phyloP scores from a whole-genome alignment of 345 rosid genomes.

The Turritis glabra region DNA sequence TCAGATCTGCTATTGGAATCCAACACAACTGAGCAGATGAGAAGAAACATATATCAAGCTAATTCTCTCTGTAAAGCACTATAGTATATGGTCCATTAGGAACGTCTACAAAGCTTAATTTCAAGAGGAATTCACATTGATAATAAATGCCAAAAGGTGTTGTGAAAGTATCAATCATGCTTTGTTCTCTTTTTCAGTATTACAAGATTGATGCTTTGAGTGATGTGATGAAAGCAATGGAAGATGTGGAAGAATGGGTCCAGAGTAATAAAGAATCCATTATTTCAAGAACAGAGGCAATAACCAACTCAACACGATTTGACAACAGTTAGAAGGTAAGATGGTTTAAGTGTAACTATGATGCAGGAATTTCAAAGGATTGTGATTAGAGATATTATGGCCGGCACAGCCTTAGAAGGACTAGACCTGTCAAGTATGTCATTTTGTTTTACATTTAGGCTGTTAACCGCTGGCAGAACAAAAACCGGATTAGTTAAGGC shows the following conservation, averaged over 20 bases:
- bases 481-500: too few relatives aligned
- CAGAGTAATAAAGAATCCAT: too few relatives aligned
- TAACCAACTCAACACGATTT: background rate
- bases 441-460: too few relatives aligned
- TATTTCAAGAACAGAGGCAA: background rate
- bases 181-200: background rate
- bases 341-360: too few relatives aligned
- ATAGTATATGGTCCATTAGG: background rate
- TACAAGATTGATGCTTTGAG: background rate
- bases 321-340: background rate
- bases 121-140: too few relatives aligned
- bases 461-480: too few relatives aligned
- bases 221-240: background rate
- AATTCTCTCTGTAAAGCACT: background rate
- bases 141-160: background rate
- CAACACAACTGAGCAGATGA: background rate
- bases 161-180: background rate
- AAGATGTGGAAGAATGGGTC: background rate
- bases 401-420: too few relatives aligned
- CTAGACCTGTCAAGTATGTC: too few relatives aligned
- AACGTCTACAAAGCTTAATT: background rate
- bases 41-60: background rate
- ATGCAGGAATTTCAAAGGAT: background rate
- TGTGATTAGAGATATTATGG: too few relatives aligned
- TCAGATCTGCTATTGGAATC: background rate